These are phyloP conservation scores for Mucor piriformis DNA, from an alignment of 371 early-diverging fungal species.

Conservation along the genomic window DNA sequence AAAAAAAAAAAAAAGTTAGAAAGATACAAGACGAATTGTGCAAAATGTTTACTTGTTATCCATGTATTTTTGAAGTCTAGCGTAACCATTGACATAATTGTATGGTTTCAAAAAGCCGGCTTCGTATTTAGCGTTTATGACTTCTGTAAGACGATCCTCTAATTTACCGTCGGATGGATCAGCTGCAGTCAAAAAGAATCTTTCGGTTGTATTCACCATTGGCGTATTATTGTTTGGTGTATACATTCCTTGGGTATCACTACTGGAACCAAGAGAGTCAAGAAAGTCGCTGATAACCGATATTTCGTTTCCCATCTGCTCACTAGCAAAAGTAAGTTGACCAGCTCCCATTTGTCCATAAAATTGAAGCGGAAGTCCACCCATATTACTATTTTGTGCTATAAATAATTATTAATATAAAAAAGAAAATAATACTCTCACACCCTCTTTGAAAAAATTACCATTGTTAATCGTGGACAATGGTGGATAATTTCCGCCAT, in stretches of 20 bases:
- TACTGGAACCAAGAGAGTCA: constrained; percentile 52
- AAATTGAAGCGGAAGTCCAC: constrained; percentile 27
- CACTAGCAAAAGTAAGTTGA: constrained; percentile 67
- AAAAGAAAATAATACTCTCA: neutral
- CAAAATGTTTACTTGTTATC: constrained; percentile 68
- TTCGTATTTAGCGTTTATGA: constrained; percentile 92
- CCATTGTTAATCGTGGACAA: constrained; percentile 18
- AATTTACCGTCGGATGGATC: constrained; percentile 84
- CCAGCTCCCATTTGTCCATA: constrained; percentile 37
- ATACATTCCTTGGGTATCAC: constrained; percentile 22
- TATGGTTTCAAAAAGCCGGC: constrained; percentile 93
- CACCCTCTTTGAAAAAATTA: constrained; percentile 6
- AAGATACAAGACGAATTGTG: neutral
- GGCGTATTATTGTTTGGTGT: constrained; percentile 21
- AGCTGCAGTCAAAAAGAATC: constrained; percentile 87
- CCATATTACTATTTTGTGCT: constrained; percentile 19
- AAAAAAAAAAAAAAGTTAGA: constrained; percentile 2
- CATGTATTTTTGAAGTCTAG: constrained; percentile 89
- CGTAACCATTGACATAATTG: constrained; percentile 91
- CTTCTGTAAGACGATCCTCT: constrained; percentile 84
- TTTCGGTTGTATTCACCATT: constrained; percentile 57
- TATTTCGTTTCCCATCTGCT: constrained; percentile 74
- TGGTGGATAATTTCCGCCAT: constrained; percentile 18
- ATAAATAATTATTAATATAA: neutral
- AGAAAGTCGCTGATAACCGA: constrained; percentile 70